Base-by-base conservation (phyloP, 2,329 filamentous ascomycete genomes). In the Trichoderma harzianum region DNA sequence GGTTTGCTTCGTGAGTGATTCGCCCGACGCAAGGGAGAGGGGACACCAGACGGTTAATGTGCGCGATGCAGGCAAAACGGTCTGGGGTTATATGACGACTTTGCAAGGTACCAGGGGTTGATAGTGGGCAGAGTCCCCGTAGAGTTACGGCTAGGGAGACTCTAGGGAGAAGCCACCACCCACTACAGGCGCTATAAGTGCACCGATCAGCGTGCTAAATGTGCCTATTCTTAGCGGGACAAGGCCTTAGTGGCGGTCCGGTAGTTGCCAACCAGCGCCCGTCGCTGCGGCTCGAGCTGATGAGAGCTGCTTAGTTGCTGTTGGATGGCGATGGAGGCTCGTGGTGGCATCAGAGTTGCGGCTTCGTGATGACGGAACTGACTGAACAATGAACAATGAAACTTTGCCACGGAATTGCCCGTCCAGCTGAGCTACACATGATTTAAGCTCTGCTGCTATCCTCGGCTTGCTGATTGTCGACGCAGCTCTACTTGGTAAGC, bases 21-120 rank as follows among this genome's bases (percentile, higher is more conserved):
- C 69, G 70, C 67, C 64, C 58, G 64, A 68, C 30, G 70, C 63
- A 72, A 51, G 53, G 32, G 63, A 71, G 60, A 61, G 70, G 64
- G 70, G 53, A 71, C 53, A 24, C 26, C 26, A 10, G 34, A 58
- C 53, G 63, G 69, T 51, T 51, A 67, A 67, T 36, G 70, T 60
- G 68, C 28, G 68, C 26, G 60, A 70, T 64, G 69, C 53, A 55
- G 70, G 63, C 51, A 36, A 71, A 62, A 61, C 55, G 53, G 63
- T 65, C 60, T 70, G 60, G 43, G 68, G 58, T 63, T 58, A 57
- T 58, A 57, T 70, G 60, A 58, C 67, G 67, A 62, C 43, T 61
- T 47, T 28, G 12, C 14, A 16, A 11, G n/a, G 43, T 51, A 26
- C 53, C 53, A 57, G 55, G 55, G 30, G 66, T 51, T 30, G 26